Conservation (phyloP, 2,329 filamentous ascomycete species). For the Fusarium duplospermum region DNA sequence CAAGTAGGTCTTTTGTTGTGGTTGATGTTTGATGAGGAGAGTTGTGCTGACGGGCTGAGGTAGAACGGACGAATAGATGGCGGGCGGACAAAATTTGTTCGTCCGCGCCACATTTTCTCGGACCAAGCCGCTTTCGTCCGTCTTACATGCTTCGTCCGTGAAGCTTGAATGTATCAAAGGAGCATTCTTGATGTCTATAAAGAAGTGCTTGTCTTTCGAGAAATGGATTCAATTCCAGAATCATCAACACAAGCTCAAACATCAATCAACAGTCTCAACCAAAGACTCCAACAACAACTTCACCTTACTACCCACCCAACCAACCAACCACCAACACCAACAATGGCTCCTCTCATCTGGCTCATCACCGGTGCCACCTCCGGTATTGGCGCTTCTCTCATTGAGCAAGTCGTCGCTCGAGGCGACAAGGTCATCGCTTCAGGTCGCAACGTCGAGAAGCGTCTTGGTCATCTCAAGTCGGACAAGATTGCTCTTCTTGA, state of each 20-base stretch:
- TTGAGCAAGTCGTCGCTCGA: not conserved
- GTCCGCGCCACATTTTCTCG: not conserved
- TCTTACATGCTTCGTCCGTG: not conserved
- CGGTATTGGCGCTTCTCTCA: not conserved
- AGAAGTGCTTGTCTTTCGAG: not conserved
- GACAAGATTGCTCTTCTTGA: not conserved
- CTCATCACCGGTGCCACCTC: not conserved
- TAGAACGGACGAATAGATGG: not conserved
- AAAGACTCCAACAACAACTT: not conserved
- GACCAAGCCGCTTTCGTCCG: not conserved
- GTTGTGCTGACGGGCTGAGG: not conserved
- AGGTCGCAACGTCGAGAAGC: not conserved
- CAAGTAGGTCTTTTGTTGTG: not conserved
- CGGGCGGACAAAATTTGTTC: not conserved
- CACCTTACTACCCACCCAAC: not conserved
- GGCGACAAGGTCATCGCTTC: not conserved
- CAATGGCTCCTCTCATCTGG: not conserved
- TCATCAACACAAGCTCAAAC: not conserved
- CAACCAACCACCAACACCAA: not conserved
- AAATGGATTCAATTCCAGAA: not conserved
- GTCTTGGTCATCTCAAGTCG: not conserved
- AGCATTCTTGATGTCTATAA: not conserved
- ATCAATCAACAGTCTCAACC: not conserved
- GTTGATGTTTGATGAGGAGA: not conserved
- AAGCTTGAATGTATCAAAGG: not conserved